A percentile compares a stretch with the other conserved stretches of the same genome.
Conservation (phyloP, 192 early-diverging fungal species). For the Coemansia javaensis region DNA sequence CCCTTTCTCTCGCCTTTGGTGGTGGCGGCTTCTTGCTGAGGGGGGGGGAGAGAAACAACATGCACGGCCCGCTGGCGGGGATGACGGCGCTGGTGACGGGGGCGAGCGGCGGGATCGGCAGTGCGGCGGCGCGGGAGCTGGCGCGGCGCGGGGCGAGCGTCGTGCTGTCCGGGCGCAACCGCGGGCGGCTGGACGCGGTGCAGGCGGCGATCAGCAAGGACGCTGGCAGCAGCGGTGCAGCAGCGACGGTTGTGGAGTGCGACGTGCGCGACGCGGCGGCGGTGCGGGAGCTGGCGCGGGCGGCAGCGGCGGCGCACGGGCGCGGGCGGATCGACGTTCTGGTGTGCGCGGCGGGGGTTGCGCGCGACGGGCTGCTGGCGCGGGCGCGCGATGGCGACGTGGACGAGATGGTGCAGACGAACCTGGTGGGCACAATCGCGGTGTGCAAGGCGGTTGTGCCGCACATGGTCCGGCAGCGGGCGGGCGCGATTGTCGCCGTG, state of each 20-base stretch:
- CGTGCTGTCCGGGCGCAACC: conserved; percentile 57
- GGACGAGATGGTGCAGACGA: conserved; percentile 57
- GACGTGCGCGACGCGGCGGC: conserved; percentile 9
- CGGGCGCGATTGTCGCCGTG: conserved; percentile 78
- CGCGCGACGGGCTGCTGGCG: conserved; percentile 52
- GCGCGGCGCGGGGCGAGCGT: conserved; percentile 54
- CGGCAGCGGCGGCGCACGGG: background rate
- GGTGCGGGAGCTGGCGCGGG: background rate
- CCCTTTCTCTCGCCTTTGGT: too few species aligned
- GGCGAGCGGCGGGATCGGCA: conserved; percentile 74
- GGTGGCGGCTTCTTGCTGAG: background rate
- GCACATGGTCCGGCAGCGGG: conserved; percentile 4
- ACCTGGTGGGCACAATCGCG: conserved; percentile 68
- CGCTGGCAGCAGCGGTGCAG: background rate
- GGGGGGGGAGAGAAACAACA: too few species aligned
- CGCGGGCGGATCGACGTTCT: conserved; percentile 11
- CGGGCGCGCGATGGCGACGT: conserved; percentile 48
- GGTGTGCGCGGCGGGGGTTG: conserved; percentile 51
- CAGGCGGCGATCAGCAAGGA: conserved; percentile 2
- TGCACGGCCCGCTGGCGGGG: conserved; percentile 28
- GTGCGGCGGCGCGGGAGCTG: conserved; percentile 61
- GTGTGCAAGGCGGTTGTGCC: conserved; percentile 43
- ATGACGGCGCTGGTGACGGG: conserved; percentile 59
- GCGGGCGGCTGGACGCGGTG: conserved; percentile 20
- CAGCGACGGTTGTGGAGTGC: conserved; percentile 5